phyloP scores from a whole-genome alignment of 495 filamentous ascomycete genomes.

The Penicillium bovifimosum region DNA sequence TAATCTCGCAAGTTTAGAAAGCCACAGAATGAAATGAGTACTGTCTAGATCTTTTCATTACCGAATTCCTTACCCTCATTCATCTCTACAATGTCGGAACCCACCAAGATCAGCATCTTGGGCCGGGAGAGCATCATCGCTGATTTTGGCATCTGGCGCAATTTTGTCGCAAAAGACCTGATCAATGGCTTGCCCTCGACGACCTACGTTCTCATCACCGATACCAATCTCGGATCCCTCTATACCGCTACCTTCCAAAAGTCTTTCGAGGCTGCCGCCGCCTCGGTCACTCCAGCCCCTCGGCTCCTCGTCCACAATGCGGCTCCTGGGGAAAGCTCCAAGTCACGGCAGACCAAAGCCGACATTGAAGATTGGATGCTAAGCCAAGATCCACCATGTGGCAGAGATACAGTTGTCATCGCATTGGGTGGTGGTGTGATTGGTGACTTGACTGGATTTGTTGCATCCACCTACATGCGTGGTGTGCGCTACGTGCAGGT shows the following conservation, averaged over 20 bases:
- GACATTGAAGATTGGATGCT: slow-evolving; percentile 98
- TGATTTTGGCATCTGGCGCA: slow-evolving; percentile 85
- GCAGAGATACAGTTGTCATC: slow-evolving; percentile 89
- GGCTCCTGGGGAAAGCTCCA: slow-evolving; percentile 87
- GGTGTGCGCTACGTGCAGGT: slow-evolving; percentile 95
- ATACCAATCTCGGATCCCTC: slow-evolving; percentile 79
- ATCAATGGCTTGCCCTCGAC: slow-evolving; percentile 71
- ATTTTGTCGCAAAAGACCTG: slow-evolving; percentile 76
- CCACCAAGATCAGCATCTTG: slow-evolving; percentile 51
- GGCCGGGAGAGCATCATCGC: slow-evolving; percentile 78
- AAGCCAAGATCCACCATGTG: slow-evolving; percentile 66
- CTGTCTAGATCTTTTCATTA: slow-evolving; percentile 2
- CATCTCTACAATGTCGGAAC: slow-evolving; percentile 33
- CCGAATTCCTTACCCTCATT: background rate
- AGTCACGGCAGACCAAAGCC: slow-evolving; percentile 86
- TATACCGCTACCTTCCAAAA: slow-evolving; percentile 75
- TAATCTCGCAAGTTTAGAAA: slow-evolving; percentile 4
- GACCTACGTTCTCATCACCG: slow-evolving; percentile 93
- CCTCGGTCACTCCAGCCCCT: slow-evolving; percentile 45
- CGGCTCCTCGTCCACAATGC: slow-evolving; percentile 83
- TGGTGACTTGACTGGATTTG: slow-evolving; percentile 95
- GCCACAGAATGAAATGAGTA: slow-evolving; percentile 34
- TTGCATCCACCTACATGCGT: slow-evolving; percentile 96
- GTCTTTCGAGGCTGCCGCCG: slow-evolving; percentile 56
- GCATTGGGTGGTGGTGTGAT: slow-evolving; percentile 97